These are phyloP conservation scores for Mycena epipterygia DNA, from an alignment of 768 basidiomycete genomes.

Conservation along the genomic window DNA sequence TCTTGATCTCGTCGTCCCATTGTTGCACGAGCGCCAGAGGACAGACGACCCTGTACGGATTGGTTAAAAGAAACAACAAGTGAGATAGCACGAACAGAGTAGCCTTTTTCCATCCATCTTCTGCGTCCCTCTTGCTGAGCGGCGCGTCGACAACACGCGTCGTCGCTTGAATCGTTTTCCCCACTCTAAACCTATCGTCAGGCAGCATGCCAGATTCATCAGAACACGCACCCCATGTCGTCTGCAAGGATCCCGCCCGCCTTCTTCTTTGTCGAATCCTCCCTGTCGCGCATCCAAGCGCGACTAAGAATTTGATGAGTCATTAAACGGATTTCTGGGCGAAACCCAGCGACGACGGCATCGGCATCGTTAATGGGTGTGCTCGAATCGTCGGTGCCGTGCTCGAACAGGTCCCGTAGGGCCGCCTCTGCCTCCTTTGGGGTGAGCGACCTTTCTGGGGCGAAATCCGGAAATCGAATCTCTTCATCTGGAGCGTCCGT, in stretches of 20 bases:
- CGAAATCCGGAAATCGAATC: constrained; percentile 16
- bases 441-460: constrained; percentile 21
- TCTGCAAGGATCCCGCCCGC: constrained; percentile 93
- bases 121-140: constrained; percentile 74
- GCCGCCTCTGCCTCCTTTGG: constrained; percentile 79
- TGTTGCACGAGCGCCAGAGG: constrained; percentile 91
- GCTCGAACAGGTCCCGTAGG: constrained; percentile 81
- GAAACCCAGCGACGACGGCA: constrained; percentile 82
- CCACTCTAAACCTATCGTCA: constrained; percentile 62
- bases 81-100: constrained; percentile 69
- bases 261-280: constrained; percentile 75
- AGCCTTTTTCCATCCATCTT: constrained; percentile 76
- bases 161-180: constrained; percentile 93
- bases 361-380: constrained; percentile 74
- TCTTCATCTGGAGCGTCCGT: constrained; percentile 11
- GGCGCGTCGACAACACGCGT: constrained; percentile 87
- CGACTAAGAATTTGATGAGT: constrained; percentile 92
- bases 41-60: constrained; percentile 76
- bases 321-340: constrained; percentile 74
- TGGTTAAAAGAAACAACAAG: background rate
- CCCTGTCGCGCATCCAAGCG: constrained; percentile 89
- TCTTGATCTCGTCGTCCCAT: constrained; percentile 89
- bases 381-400: constrained; percentile 69
- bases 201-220: background rate
- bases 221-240: constrained; percentile 80